phyloP scores from a whole-genome alignment of 1,284 basidiomycete genomes.

The Rhodotorula sp. region DNA sequence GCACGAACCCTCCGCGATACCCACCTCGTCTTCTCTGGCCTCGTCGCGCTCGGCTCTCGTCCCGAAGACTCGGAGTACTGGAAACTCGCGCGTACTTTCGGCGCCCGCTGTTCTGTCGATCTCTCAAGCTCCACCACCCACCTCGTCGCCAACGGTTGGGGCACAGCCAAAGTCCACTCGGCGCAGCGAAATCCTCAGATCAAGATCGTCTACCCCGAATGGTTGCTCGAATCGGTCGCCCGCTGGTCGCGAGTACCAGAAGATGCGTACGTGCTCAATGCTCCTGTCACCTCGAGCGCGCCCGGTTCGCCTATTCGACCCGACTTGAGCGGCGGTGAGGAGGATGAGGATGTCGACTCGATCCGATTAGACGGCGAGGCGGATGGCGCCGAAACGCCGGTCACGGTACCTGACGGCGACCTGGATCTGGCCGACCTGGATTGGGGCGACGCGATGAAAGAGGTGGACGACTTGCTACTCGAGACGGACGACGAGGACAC shows the following conservation, averaged over 20 bases:
- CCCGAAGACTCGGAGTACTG: conserved; percentile 71
- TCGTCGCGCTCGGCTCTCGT: conserved; percentile 73
- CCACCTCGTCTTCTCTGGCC: conserved; percentile 84
- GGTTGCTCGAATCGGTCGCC: conserved; percentile 83
- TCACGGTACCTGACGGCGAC: neutral
- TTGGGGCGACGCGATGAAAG: conserved; percentile 77
- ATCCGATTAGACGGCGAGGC: neutral
- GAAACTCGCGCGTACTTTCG: conserved; percentile 82
- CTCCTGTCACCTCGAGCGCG: conserved; percentile 44
- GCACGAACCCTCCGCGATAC: conserved; percentile 69
- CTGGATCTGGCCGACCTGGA: conserved; percentile 38
- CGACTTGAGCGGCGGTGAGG: conserved; percentile 24
- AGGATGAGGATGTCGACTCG: conserved; percentile 32
- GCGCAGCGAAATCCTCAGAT: conserved; percentile 66
- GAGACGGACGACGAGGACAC: conserved; percentile 62
- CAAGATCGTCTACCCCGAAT: conserved; percentile 79
- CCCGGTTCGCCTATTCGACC: conserved; percentile 20
- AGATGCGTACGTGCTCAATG: conserved; percentile 62
- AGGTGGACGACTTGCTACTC: conserved; percentile 81
- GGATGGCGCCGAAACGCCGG: neutral
- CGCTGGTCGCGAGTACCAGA: conserved; percentile 76
- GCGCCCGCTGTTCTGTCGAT: conserved; percentile 73
- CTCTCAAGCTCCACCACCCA: conserved; percentile 74
- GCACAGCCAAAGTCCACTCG: conserved; percentile 84
- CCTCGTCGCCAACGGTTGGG: conserved; percentile 80